These are phyloP conservation scores for Xerocomus minutiporus DNA, from an alignment of 1,284 basidiomycete genomes.

Conservation along the genomic window DNA sequence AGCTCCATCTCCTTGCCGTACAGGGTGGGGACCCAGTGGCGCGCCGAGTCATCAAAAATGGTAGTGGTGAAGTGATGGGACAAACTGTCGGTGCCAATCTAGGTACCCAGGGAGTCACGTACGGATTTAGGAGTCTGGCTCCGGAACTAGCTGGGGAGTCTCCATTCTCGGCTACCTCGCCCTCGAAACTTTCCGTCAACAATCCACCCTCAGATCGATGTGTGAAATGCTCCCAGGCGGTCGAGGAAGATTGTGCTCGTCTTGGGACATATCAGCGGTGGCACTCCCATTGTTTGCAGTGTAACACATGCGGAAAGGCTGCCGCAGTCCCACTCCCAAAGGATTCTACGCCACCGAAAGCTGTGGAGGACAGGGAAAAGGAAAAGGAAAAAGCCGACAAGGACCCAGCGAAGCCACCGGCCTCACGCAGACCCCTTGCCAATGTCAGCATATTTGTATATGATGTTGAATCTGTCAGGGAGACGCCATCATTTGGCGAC, in stretches of 20 bases:
- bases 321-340: slow-evolving; percentile 61
- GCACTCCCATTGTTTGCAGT: slow-evolving; percentile 92
- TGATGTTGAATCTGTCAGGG: slow-evolving; percentile 60
- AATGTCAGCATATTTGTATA: slow-evolving; percentile 75
- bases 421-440: slow-evolving; percentile 68
- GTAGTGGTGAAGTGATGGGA: slow-evolving; percentile 57
- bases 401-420: slow-evolving; percentile 55
- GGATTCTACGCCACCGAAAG: slow-evolving; percentile 41
- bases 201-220: slow-evolving; percentile 87
- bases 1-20: slow-evolving; percentile 86
- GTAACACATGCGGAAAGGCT: slow-evolving; percentile 72
- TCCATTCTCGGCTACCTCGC: slow-evolving; percentile 53
- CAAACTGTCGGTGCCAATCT: slow-evolving; percentile 47
- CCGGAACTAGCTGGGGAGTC: slow-evolving; percentile 86
- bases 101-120: slow-evolving; percentile 77
- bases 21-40: slow-evolving; percentile 82
- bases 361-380: slow-evolving; percentile 41
- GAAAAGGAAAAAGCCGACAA: slow-evolving; percentile 38
- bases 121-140: slow-evolving; percentile 85
- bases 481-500: slow-evolving; percentile 63
- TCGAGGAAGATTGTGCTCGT: slow-evolving; percentile 96
- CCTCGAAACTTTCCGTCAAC: slow-evolving; percentile 48
- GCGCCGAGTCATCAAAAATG: slow-evolving; percentile 61
- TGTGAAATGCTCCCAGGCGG: slow-evolving; percentile 81
- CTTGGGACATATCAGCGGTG: slow-evolving; percentile 92